Base-by-base conservation (phyloP, 139 green algal genomes). In the Chlamydomonas sphaeroides region DNA sequence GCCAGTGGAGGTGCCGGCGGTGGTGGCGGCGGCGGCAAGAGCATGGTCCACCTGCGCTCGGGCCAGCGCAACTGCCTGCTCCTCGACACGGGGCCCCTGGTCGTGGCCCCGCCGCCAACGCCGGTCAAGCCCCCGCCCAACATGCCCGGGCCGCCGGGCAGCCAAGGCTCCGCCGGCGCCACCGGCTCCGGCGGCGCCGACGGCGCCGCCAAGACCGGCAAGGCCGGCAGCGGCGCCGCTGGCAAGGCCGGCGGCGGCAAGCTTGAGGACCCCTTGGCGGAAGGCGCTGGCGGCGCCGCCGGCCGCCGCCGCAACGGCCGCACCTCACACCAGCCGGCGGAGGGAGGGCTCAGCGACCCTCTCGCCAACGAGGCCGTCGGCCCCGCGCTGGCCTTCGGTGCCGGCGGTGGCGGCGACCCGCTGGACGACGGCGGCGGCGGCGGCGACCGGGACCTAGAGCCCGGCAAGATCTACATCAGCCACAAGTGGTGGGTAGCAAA, bases 401-500 rank as follows among this genome's bases (percentile, higher is more conserved):
- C 25, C 3, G 56, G 56, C 56, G 56, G 56, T 25, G 56, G 56
- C 51, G 51, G 51, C 51, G 45, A 53, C 45, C 45, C 45, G 10
- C 45, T 53, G 11, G 28, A 15, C 15, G 57, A 35, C 25, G 25
- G 6, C 57, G 61, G n/a, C 10, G 56, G 56, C 23, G 56, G 26
- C 10, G 61, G n/a, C 33, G 62, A 36, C 6, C 23, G 56, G 18
- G 65, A 70, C 15, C 10, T n/a, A 11, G 65, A 70, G 35, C 65
- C 65, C 1, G 65, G 65, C 20, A 70, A 70, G 36, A 28, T 70
- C 17, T 70, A 70, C 65, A 70, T 70, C 23, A 70, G 65, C 65
- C 65, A 70, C 65, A 70, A 70, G 65, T 70, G 65, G 65, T 70
- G 35, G 17, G 65, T 70, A n/a, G n/a, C n/a, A n/a, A 70, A 70